Base-by-base conservation (phyloP, 257 asterid genomes). In the Solanum verrucosum region DNA sequence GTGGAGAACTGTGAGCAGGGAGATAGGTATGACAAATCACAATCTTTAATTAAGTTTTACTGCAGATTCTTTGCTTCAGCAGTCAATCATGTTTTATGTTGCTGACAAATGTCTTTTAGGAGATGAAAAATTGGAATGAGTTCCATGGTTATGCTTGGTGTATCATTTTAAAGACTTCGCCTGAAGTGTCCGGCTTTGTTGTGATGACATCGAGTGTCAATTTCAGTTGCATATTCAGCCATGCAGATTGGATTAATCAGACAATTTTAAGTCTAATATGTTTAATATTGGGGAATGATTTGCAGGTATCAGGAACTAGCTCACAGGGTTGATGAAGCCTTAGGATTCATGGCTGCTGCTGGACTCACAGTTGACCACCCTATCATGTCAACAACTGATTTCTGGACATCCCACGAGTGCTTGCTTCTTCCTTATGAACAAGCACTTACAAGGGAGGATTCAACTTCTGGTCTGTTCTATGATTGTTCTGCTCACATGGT, bases 401-500 rank as follows among this genome's bases (percentile, higher is more conserved):
- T 95, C 86, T 95, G 98, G 98, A 95, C 98, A 81, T 95, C 98
- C 38, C 98, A 95, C 4, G 98, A 95, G 88, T 95, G 98, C 88
- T 91, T 95, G 93, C 88, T 94, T 42, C 89, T 95, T 71, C 98
- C 98, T 88, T 95, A 95, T 68, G 98, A 94, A 88, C 98, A 94
- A 89, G 92, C 98, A 27, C 94, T 95, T 86, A 92, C 98, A 42
- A 92, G 98, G 67, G 84, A 89, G 90, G 98, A 95, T 87, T 95
- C 98, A 4, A 95, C 98, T 77, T 91, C 98, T 29, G 98, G 98
- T 46, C 94, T 94, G 77, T 90, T 92, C 35, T 95, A 95, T 25
- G 98, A 96, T 88, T 95, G 98, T 91, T 95, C 98, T 3, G 98
- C 98, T n/a, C 98, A 95, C 89, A 93, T 95, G 96, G 94, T 95